Evolutionary conservation across 1,139 yeast genomes (phyloP), one percentile per base, ranked within the genome.

Genomic region (Blastobotrys persicus): DNA sequence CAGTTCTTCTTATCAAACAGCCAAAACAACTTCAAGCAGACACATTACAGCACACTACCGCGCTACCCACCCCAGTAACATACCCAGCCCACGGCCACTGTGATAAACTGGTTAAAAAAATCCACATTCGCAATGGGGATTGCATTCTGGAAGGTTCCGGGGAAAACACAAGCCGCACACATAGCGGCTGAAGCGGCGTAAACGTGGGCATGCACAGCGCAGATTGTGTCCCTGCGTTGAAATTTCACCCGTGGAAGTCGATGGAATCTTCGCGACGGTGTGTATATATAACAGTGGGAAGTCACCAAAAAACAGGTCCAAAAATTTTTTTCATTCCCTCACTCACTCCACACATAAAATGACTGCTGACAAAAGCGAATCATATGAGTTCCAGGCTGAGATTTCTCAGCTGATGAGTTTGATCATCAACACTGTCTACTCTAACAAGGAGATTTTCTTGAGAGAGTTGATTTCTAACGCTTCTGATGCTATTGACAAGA

Each of bases 351-450:
- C 31, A 39, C 31, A 39, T 20, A 17, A 48, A 38, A 45, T 45
- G 48, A 34, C 42, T 39, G 48, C 53, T 42, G 60, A 55, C 48
- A 63, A 60, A 55, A 55, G 67, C 47, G 72, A 69, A 60, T 65
- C 71, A 42, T 69, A 63, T 59, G 98, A 92, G 80, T 92, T 92
- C 78, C 96, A 95, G 74, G 99, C 99, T 82, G 99, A 92, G 89
- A 94, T 92, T 76, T 87, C 98, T 85, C 98, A 92, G 95, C 82
- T 94, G 83, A 87, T 94, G 98, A 88, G 97, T 73, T 85, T 92
- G 81, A 89, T 94, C 89, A 92, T 94, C 79, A 94, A 94, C 88
- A 94, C 99, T 53, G 99, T 94, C 68, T 94, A 94, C 77, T 92
- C 98, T 53, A 94, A 94, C 85, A 94, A 94, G 80, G 99, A 94